Evolutionary conservation across 176 grass and related monocot species (phyloP).

Genomic region (Lolium multiflorum): DNA sequence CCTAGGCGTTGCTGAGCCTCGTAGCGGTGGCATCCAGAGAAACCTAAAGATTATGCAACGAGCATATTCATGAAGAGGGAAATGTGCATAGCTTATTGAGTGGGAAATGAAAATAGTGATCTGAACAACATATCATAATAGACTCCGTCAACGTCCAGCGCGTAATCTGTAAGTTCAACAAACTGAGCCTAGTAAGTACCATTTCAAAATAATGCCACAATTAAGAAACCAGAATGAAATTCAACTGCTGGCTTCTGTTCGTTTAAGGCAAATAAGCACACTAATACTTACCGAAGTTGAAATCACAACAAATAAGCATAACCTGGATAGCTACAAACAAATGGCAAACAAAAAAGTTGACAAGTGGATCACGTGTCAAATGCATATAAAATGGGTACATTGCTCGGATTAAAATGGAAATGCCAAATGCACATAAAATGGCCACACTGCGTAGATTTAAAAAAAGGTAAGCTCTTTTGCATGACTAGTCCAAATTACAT

Average conservation of each 20-base stretch:
- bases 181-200: slow-evolving; percentile 34
- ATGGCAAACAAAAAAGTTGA: neutral
- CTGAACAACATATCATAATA: slow-evolving; percentile 68
- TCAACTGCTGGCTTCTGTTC: neutral
- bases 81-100: neutral
- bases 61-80: slow-evolving; percentile 21
- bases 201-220: neutral
- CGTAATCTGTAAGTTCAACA: slow-evolving; percentile 74
- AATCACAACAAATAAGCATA: slow-evolving; percentile 1
- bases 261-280: neutral
- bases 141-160: slow-evolving; percentile 86
- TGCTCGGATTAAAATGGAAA: neutral
- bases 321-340: neutral
- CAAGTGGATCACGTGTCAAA: neutral
- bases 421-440: neutral
- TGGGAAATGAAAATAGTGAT: slow-evolving; percentile 12
- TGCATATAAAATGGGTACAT: neutral
- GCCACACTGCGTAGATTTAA: neutral
- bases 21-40: slow-evolving; percentile 94
- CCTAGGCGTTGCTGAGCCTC: slow-evolving; percentile 93
- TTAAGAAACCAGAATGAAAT: slow-evolving; percentile 34
- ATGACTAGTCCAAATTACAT: neutral
- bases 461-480: neutral
- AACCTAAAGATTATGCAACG: slow-evolving; percentile 55
- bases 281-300: neutral